phyloP scores from a whole-genome alignment of 441 rosid species.

The Brassica hybrid region DNA sequence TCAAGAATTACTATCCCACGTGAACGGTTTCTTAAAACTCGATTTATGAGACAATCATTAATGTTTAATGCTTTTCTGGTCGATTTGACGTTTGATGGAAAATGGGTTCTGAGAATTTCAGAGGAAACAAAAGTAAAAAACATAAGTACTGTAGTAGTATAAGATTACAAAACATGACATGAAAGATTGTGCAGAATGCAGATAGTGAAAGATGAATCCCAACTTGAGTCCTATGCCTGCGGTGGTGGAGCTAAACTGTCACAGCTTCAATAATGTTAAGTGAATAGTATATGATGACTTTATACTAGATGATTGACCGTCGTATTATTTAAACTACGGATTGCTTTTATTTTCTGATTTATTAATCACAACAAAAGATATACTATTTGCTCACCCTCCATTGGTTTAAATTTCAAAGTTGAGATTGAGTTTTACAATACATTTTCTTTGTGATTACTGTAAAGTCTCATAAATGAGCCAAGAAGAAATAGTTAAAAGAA shows the following conservation, averaged over 20 bases:
- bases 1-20: slow-evolving; percentile 24
- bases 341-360: background rate
- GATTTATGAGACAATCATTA: slow-evolving; percentile 41
- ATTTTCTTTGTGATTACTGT: background rate
- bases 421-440: background rate
- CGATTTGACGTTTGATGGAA: slow-evolving; percentile 43
- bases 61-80: slow-evolving; percentile 26
- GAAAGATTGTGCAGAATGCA: slow-evolving; percentile 27
- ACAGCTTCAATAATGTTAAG: slow-evolving; percentile 28
- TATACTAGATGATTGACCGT: slow-evolving; percentile 1
- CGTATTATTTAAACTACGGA: background rate
- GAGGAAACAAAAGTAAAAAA: slow-evolving; percentile 24
- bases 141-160: background rate
- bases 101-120: slow-evolving; percentile 28
- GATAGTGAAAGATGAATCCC: slow-evolving; percentile 27
- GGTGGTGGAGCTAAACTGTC: slow-evolving; percentile 19
- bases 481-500: background rate
- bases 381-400: background rate
- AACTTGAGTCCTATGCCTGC: slow-evolving; percentile 30
- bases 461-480: background rate
- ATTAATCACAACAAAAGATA: background rate
- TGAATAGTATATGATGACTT: slow-evolving; percentile 14
- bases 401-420: background rate
- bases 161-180: slow-evolving; percentile 37
- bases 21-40: slow-evolving; percentile 36